phyloP scores from a whole-genome alignment of 768 basidiomycete species.

The Calocybe cyanea region DNA sequence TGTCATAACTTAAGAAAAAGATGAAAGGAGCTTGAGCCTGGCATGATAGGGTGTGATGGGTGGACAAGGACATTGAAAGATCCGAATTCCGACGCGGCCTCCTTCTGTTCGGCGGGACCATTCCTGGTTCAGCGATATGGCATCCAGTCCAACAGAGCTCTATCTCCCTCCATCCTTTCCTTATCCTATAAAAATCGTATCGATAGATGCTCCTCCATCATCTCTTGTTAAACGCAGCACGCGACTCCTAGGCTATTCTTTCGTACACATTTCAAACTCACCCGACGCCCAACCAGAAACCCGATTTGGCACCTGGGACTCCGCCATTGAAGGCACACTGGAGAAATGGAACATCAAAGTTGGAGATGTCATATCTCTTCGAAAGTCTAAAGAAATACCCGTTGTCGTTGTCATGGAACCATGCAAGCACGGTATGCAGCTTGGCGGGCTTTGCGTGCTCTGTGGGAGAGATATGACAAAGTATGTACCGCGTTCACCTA shows the following conservation, averaged over 20 bases:
- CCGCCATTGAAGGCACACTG: conserved; percentile 76
- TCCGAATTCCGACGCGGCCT: conserved; percentile 24
- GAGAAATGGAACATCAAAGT: conserved; percentile 64
- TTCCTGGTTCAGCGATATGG: conserved; percentile 30
- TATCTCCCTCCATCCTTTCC: conserved; percentile 75
- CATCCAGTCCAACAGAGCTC: conserved; percentile 68
- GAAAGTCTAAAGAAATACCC: conserved; percentile 55
- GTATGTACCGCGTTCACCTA: conserved; percentile 40
- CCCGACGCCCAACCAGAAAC: conserved; percentile 53
- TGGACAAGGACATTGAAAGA: conserved; percentile 8
- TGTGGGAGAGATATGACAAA: conserved; percentile 95
- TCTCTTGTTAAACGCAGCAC: conserved; percentile 62
- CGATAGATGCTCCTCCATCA: conserved; percentile 50
- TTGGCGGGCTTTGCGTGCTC: conserved; percentile 87
- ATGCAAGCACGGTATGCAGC: conserved; percentile 94
- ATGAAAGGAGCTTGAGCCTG: too few relatives aligned
- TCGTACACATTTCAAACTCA: conserved; percentile 49
- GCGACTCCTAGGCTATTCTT: conserved; percentile 82
- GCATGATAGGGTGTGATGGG: too few relatives aligned
- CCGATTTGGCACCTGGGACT: conserved; percentile 90
- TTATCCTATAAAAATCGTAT: conserved; percentile 81
- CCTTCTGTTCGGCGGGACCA: conserved; percentile 17
- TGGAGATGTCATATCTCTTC: conserved; percentile 61
- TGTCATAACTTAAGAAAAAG: too few relatives aligned
- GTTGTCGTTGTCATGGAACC: conserved; percentile 76